Evolutionary conservation across 192 early-diverging fungal species (phyloP).

Genomic region (Hyaloraphidium curvatum): DNA sequence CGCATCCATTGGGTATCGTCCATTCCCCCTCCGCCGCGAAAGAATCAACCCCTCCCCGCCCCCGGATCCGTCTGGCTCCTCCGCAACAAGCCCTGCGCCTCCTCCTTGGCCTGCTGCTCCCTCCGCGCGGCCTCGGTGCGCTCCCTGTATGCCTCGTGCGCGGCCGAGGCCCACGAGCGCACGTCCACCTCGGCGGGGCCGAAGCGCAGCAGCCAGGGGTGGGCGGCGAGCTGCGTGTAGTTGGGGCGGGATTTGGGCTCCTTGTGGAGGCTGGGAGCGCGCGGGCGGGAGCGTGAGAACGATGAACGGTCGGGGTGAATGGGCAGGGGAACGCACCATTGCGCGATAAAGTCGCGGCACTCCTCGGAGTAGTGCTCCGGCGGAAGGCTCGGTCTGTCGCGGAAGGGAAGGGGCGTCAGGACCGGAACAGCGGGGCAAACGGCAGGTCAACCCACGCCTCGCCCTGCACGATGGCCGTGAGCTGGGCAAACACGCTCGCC

Average conservation of each 20-base stretch:
- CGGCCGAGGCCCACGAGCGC: background rate
- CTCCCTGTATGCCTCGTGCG: background rate
- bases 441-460: no score
- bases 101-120: no score
- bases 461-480: slow-evolving; percentile 67
- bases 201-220: background rate
- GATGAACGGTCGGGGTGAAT: background rate
- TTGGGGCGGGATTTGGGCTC: background rate
- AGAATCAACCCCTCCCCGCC: no score
- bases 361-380: slow-evolving; percentile 37
- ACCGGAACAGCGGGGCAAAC: no score
- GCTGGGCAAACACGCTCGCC: slow-evolving; percentile 65
- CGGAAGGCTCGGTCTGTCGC: slow-evolving; percentile 54
- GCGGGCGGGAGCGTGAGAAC: background rate
- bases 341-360: slow-evolving; percentile 57
- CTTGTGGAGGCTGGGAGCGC: background rate
- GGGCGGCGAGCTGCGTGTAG: background rate
- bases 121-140: no score
- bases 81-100: no score
- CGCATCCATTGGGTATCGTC: no score
- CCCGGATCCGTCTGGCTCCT: no score
- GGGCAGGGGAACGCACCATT: slow-evolving; percentile 27
- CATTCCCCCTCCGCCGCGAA: no score
- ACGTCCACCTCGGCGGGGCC: background rate
- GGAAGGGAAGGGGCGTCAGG: no score